Base-by-base conservation (phyloP, 2,329 filamentous ascomycete species). In the Claviceps arundinis region DNA sequence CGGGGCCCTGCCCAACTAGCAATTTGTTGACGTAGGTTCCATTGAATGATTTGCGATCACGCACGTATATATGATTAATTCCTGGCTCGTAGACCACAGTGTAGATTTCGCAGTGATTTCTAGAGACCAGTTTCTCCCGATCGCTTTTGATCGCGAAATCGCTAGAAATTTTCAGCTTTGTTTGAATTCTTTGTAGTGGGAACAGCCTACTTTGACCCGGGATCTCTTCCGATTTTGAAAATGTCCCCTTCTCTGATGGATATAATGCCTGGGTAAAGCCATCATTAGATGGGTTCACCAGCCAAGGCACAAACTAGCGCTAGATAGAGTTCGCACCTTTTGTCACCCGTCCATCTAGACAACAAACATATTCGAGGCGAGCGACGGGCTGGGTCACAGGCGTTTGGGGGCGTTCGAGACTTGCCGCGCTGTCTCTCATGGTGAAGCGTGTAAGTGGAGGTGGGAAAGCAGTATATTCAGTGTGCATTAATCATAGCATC, bases 21-120 rank as follows among this genome's bases (percentile, higher is more conserved):
- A 59, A 48, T 1, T 62, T 68, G 52, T 80, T 78, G 40, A 81
- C 71, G 50, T 67, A 73, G 0, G 77, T 81, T 2, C 78, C 78
- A 51, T 75, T 75, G 16, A 65, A 65, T 4, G 78, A 80, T 50
- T 73, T 71, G 24, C 74, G 71, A 56, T 82, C 78, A 14, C 77
- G 73, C 30, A 79, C 75, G 56, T 79, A 81, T 42, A 81, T 62
- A 51, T 78, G 62, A 45, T 66, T 65, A 56, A 63, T 52, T 8
- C 61, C 63, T 19, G 63, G 61, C 45, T 79, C 75, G 54, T 78
- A 78, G 9, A 72, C 60, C 42, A 81, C 64, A 1, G 73, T 73
- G 59, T 80, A 81, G 37, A 81, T 65, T 56, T 79, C 73, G 56
- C 77, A 75, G 51, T 81, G 77, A 26, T 71, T 68, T 50, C 75